phyloP scores from a whole-genome alignment of 1,284 basidiomycete species.

The Moniliophthora roreri region DNA sequence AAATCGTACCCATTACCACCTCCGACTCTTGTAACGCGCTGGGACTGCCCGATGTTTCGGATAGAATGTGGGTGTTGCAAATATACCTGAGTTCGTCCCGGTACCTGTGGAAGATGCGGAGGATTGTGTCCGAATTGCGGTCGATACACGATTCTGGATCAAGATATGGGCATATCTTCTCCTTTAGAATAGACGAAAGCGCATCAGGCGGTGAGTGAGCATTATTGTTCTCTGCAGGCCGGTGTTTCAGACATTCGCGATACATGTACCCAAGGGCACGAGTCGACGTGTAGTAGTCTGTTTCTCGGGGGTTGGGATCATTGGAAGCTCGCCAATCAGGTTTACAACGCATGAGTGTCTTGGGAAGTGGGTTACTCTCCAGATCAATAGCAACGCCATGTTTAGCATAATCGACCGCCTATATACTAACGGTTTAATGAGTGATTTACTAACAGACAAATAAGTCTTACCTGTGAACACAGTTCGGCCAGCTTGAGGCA shows the following conservation, averaged over 20 bases:
- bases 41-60: slow-evolving; percentile 50
- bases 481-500: slow-evolving; percentile 67
- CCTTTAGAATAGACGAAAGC: slow-evolving; percentile 46
- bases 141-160: slow-evolving; percentile 23
- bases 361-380: slow-evolving; percentile 40
- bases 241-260: slow-evolving; percentile 56
- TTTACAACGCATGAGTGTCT: slow-evolving; percentile 59
- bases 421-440: not conserved
- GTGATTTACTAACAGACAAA: not conserved
- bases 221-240: slow-evolving; percentile 25
- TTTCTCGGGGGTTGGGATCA: slow-evolving; percentile 50
- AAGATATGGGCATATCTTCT: slow-evolving; percentile 33
- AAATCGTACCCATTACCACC: slow-evolving; percentile 69
- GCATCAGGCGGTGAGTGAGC: slow-evolving; percentile 31
- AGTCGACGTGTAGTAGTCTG: slow-evolving; percentile 68
- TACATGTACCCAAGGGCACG: slow-evolving; percentile 70
- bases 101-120: slow-evolving; percentile 50
- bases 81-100: slow-evolving; percentile 67
- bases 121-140: slow-evolving; percentile 29
- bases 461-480: slow-evolving; percentile 49
- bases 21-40: slow-evolving; percentile 62
- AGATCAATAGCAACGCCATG: slow-evolving; percentile 67
- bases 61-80: slow-evolving; percentile 65
- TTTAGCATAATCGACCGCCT: slow-evolving; percentile 73
- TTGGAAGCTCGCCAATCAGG: slow-evolving; percentile 79